Evolutionary conservation across 345 rosid genomes (phyloP).

Genomic region (Gossypium rotundifolium): DNA sequence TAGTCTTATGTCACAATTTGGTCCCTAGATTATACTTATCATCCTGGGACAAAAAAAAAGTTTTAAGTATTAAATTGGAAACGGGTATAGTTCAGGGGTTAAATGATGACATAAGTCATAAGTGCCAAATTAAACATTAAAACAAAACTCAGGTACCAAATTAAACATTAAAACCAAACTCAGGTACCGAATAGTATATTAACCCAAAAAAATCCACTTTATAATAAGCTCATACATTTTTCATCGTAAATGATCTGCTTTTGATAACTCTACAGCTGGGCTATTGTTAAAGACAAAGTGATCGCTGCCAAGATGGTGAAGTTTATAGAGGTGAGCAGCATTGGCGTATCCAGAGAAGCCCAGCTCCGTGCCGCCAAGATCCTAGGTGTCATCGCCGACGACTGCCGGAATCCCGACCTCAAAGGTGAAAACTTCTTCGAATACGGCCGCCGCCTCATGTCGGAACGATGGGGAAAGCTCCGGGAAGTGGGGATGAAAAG

Average conservation of each 20-base stretch:
- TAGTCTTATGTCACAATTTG: no score
- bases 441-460: constrained; percentile 41
- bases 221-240: no score
- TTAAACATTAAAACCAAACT: no score
- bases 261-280: constrained; percentile 31
- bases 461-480: constrained; percentile 61
- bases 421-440: constrained; percentile 48
- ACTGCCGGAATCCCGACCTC: constrained; percentile 16
- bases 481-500: constrained; percentile 30
- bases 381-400: constrained; percentile 38
- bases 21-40: no score
- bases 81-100: no score
- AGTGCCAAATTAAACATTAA: no score
- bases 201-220: no score
- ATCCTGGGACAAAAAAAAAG: no score
- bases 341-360: constrained; percentile 82
- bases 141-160: no score
- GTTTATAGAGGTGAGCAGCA: constrained; percentile 46
- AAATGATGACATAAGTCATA: no score
- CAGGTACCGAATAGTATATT: no score
- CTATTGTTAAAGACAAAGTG: constrained; percentile 56
- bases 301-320: constrained; percentile 61
- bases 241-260: not conserved
- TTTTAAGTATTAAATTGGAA: no score
- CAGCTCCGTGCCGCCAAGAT: constrained; percentile 77